A percentile compares a stretch with the other conserved stretches of the same genome.
These are phyloP conservation scores for Musa balbisiana DNA, from an alignment of 202 grass and related monocot genomes.

Conservation along the genomic window DNA sequence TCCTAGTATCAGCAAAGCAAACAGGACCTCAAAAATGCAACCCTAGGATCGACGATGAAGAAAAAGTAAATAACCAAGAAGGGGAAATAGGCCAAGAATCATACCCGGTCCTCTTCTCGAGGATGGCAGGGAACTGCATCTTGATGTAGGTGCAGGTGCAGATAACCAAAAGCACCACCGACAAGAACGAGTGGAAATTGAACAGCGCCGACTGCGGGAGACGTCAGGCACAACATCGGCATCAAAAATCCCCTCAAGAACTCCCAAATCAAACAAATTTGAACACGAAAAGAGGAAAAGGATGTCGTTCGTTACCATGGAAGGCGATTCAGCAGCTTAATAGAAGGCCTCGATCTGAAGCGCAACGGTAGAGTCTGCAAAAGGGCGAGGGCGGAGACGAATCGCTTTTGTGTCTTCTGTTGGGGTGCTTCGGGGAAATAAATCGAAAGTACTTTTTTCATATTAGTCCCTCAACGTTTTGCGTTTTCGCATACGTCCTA, in stretches of 20 bases:
- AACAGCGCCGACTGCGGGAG: neutral
- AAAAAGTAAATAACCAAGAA: neutral
- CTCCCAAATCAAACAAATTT: neutral
- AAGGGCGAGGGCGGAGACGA: neutral
- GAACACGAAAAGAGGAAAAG: neutral
- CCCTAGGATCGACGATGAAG: too few relatives aligned
- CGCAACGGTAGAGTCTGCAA: neutral
- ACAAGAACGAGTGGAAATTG: conserved; percentile 13
- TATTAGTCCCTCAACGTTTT: neutral
- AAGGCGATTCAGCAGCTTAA: neutral
- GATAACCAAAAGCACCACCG: conserved; percentile 2
- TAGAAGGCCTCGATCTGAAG: neutral
- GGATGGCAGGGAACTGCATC: conserved; percentile 6
- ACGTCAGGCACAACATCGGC: neutral
- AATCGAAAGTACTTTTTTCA: neutral
- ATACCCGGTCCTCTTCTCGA: conserved; percentile 8
- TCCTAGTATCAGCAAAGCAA: neutral
- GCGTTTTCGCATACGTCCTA: too few relatives aligned
- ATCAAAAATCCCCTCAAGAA: neutral
- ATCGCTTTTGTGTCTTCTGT: neutral
- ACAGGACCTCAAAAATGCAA: neutral
- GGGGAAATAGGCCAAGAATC: neutral
- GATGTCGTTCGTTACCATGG: neutral
- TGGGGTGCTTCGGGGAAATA: neutral
- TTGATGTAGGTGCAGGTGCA: conserved; percentile 12